Base-by-base conservation (phyloP, 164 flowering plant species). In the Brasenia schreberi region DNA sequence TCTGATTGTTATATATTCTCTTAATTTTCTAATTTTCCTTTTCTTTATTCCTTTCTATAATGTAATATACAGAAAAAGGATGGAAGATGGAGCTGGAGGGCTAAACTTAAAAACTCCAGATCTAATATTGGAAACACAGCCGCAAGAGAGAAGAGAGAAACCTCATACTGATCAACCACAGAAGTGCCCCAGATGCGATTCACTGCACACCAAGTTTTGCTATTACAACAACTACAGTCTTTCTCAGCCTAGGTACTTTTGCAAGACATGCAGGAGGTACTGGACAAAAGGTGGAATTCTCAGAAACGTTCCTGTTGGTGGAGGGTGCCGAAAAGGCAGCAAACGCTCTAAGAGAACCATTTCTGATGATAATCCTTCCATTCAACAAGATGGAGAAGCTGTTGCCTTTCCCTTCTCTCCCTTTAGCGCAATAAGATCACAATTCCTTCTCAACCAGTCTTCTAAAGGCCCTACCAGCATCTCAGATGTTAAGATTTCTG, bases 181-280 rank as follows among this genome's bases (percentile, higher is more conserved):
- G 2, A 61, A 61, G 19, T 61, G 63, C 63, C 63, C 63, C 19
- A 61, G 63, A 61, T 61, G 63, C 18, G 33, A 61, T 23, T 61
- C 63, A 18, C 9, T 23, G 9, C 12, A 61, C 27, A 61, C 63
- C 63, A 61, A 61, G 27, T 61, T 61, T 61, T 61, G 63, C 18
- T 61, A 61, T 18, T 61, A 61, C 33, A 61, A 61, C 63, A 61
- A 61, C 33, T 61, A 61, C 63, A 18, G 23, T n/a, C 63, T 18
- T 12, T 18, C 63, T n/a, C 63, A 61, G 33, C 63, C 63, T 9
- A 61, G 63, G 5, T 61, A 61, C 63, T 61, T 61, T 18, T 61
- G 63, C 63, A 61, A 61, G 33, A 61, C 63, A 7, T 61, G 63
- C 63, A 61, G 63, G 33, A 61, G 63, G 27, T 61, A 61, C 33